Base-by-base conservation (phyloP, 2,329 filamentous ascomycete genomes). In the Trichoderma sp. region DNA sequence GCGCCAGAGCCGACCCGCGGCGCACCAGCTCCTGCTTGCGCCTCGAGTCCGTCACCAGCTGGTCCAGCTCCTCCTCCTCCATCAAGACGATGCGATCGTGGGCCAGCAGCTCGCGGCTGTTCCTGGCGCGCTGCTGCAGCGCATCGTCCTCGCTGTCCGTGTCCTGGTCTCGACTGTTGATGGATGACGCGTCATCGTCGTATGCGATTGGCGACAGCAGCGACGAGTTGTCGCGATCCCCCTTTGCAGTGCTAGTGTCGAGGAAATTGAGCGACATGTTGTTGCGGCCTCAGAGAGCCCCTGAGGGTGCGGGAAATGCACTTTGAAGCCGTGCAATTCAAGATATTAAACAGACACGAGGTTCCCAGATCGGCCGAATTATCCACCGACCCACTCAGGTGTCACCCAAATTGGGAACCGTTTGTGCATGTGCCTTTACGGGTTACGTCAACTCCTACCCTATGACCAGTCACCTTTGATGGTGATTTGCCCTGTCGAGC, bases 91-190 rank as follows among this genome's bases (percentile, higher is more conserved):
- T 84, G 52, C 88, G 83, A 75, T 93, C 91, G 77, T 91, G 88
- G 39, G 87, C 86, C 42, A 88, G 86, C 67, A 93, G 82, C 76
- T 93, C 91, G 66, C 86, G 82, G 74, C 89, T 92, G 71, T 88
- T 91, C 57, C 90, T 86, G 37, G 88, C 88, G 9, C 85, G 86
- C 68, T 84, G 82, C 70, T 91, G 80, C 64, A 92, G 83, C 73
- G 91, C 83, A 76, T 93, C 90, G 77, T 93, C 90, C 72, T 92
- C 90, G 78, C 88, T 91, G 75, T 93, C 90, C 67, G 88, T 90
- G 75, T 92, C 90, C 76, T 92, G 90, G 74, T 91, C 90, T 80
- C 86, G 86, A 73, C 84, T 88, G 73, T 89, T 86, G 50, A 92
- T 79, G 7, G 89, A 91, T 13, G 86, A 81, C 64, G 88, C 89